Evolutionary conservation across 176 grass and related monocot species (phyloP).

Genomic region (Triticum timopheevii): DNA sequence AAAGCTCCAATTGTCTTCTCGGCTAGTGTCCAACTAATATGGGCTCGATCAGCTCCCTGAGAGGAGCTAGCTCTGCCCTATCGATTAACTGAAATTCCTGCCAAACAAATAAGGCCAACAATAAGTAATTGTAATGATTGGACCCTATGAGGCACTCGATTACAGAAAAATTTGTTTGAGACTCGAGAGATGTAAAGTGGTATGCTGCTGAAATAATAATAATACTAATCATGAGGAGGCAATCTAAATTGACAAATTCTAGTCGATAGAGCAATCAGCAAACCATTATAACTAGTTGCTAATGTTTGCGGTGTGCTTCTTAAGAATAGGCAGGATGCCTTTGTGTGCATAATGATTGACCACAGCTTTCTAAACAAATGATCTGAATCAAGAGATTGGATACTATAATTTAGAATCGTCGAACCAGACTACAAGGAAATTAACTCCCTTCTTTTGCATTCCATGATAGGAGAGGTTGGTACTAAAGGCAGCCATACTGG

Average conservation of each 20-base stretch:
- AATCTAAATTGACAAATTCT: background rate
- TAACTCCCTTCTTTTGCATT: background rate
- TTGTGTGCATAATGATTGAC: slow-evolving; percentile 36
- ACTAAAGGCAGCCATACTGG: background rate
- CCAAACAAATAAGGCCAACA: background rate
- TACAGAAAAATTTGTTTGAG: background rate
- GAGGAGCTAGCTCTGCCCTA: slow-evolving; percentile 70
- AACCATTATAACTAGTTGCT: background rate
- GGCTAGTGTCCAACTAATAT: slow-evolving; percentile 44
- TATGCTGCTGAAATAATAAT: background rate
- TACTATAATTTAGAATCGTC: background rate
- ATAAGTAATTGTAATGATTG: background rate
- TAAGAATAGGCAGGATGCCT: slow-evolving; percentile 6
- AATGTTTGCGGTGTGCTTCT: background rate
- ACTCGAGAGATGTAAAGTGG: background rate
- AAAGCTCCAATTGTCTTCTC: background rate
- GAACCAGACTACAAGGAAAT: slow-evolving; percentile 17
- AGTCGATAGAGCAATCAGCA: background rate
- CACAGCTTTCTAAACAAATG: slow-evolving; percentile 20
- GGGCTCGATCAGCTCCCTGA: slow-evolving; percentile 66
- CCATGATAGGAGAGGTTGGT: background rate
- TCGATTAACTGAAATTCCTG: slow-evolving; percentile 87
- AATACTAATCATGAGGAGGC: background rate
- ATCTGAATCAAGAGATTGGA: background rate
- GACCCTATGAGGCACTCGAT: background rate